Conservation (phyloP, 176 grass and related monocot genomes). For the Triticum turgidum region DNA sequence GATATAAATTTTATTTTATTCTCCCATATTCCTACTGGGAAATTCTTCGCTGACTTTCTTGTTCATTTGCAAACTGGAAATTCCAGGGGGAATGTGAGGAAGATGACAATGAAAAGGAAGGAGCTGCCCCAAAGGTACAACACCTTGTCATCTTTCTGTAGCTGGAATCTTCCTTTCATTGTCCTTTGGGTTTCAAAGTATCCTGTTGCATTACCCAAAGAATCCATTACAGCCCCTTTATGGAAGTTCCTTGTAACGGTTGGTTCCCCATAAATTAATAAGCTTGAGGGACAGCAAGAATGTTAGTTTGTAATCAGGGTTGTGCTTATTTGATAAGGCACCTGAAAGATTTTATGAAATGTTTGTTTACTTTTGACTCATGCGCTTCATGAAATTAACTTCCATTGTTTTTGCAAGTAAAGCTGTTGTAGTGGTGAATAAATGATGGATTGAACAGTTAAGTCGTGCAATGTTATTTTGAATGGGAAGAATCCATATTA, state of each 20-base stretch:
- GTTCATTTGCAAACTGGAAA: conserved; percentile 29
- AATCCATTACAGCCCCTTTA: conserved; percentile 32
- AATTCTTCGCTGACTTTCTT: conserved; percentile 36
- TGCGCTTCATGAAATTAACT: neutral
- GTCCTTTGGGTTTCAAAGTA: conserved; percentile 14
- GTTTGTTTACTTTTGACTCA: neutral
- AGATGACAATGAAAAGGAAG: conserved; percentile 82
- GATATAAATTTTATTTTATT: conserved; percentile 10
- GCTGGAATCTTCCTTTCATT: conserved; percentile 2
- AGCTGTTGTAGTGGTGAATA: neutral
- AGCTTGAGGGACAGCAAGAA: neutral
- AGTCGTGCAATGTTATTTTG: conserved; percentile 18
- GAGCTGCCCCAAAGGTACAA: conserved; percentile 58
- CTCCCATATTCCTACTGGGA: conserved; percentile 10
- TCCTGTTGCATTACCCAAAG: conserved; percentile 21
- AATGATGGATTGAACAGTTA: conserved; percentile 21
- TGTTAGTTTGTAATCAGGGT: neutral
- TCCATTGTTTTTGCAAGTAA: conserved; percentile 13
- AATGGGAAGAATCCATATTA: conserved; percentile 11
- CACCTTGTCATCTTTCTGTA: conserved; percentile 19
- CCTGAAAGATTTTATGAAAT: neutral
- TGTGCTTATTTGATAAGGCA: conserved; percentile 12
- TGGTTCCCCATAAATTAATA: neutral
- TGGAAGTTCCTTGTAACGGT: conserved; percentile 8
- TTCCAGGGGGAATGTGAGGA: conserved; percentile 85